These are phyloP conservation scores for Gynostemma pentaphyllum DNA, from an alignment of 306 rosid genomes.

Conservation along the genomic window DNA sequence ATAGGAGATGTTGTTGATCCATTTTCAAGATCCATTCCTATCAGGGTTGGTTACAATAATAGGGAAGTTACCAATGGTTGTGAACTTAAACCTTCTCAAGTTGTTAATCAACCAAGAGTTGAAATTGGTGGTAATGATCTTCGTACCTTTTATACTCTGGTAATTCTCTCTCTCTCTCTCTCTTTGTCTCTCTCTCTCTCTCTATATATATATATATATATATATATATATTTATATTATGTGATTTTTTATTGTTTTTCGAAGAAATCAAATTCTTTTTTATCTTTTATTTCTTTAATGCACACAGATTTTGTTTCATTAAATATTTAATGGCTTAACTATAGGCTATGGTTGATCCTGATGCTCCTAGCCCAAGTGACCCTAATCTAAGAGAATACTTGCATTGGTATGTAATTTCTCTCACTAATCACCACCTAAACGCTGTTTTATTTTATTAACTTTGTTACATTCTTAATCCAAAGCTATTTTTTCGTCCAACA, in stretches of 20 bases:
- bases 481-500: background rate
- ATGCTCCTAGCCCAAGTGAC: conserved; percentile 58
- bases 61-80: conserved; percentile 45
- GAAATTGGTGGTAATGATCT: conserved; percentile 43
- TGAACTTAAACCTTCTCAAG: conserved; percentile 45
- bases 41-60: conserved; percentile 19
- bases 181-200: too few relatives aligned
- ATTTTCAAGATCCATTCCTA: conserved; percentile 27
- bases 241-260: background rate
- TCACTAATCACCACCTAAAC: background rate
- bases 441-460: too few relatives aligned
- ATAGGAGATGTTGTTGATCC: conserved; percentile 45
- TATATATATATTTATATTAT: too few relatives aligned
- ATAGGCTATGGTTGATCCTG: conserved; percentile 57
- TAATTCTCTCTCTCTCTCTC: background rate
- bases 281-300: background rate
- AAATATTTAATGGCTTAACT: background rate
- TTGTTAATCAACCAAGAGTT: conserved; percentile 36
- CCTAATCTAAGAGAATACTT: conserved; percentile 46
- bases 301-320: too few relatives aligned
- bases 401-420: conserved; percentile 30
- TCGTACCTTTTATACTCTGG: conserved; percentile 52
- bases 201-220: too few relatives aligned
- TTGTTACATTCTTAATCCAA: background rate
- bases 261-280: too few relatives aligned